phyloP scores from a whole-genome alignment of 208 protist genomes.

The Sergeia podlipaevii region DNA sequence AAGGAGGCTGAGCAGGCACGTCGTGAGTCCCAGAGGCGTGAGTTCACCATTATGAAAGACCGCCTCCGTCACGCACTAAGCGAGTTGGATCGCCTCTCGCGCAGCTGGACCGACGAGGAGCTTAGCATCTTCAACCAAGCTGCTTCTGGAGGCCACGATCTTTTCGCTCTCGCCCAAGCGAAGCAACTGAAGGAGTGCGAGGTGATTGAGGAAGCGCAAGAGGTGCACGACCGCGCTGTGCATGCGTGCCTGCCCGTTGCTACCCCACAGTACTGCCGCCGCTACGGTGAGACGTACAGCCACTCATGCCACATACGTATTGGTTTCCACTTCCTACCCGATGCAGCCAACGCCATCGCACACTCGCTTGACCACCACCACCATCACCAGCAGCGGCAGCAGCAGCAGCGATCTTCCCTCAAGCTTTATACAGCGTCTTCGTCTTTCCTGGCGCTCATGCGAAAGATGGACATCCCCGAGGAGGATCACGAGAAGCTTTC shows the following conservation, averaged over 20 bases:
- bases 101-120: constrained; percentile 64
- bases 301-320: constrained; percentile 81
- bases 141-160: constrained; percentile 35
- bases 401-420: constrained; percentile 9
- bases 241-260: constrained; percentile 76
- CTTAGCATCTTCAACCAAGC: constrained; percentile 33
- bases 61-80: constrained; percentile 36
- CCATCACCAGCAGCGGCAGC: background rate
- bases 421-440: constrained; percentile 54
- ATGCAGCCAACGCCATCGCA: constrained; percentile 12
- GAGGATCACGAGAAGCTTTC: constrained; percentile 46
- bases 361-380: too few relatives aligned
- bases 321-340: constrained; percentile 62
- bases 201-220: constrained; percentile 62
- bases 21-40: constrained; percentile 40
- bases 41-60: constrained; percentile 60
- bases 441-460: constrained; percentile 69
- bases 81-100: constrained; percentile 33
- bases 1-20: constrained; percentile 10
- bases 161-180: constrained; percentile 43
- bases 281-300: constrained; percentile 75
- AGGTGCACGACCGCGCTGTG: constrained; percentile 56
- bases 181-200: constrained; percentile 68
- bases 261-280: constrained; percentile 82
- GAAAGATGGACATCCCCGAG: constrained; percentile 39